Evolutionary conservation across 2,329 filamentous ascomycete species (phyloP), one percentile per base, ranked within the genome.

Genomic region (Cyclaneusma minus): DNA sequence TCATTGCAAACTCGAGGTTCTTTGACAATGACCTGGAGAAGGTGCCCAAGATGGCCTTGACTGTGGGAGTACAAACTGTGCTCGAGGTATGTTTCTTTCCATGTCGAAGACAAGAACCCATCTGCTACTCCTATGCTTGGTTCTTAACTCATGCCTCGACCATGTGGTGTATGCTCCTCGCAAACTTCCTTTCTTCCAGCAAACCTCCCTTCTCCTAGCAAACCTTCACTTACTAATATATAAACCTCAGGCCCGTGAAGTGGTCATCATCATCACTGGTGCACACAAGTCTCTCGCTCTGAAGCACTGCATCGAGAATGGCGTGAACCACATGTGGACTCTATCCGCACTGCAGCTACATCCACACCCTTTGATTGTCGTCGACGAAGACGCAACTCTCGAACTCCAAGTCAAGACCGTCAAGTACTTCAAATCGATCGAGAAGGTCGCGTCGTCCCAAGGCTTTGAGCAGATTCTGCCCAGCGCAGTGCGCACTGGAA

Each of bases 241-340:
- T 23, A 13, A 12, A 7, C n/a, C 14, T 10, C n/a, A 10, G 47
- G 74, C 81, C 3, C 60, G 75, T 28, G 82, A 89, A 51, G 78
- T 91, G 7, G 71, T 89, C 15, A 73, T 84, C 39, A 81, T 91
- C 40, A 82, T 84, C 35, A 68, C 80, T 1, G 82, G 82, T 13
- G 71, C 78, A 22, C 78, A 82, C 58, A 91, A 91, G 52, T 70
- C 81, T 1, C 57, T 79, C 17, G 82, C 82, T 15, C 55, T 91
- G 35, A 77, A 85, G 49, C 76, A 71, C 41, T 84, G 78, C 39
- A 68, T 91, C 35, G 82, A 91, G 50, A 74, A 76, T 30, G 77
- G 76, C 16, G 68, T 91, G 34, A 87, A 84, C 49, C 82, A 89
- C 54, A 87, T 87, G 78, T 91, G 82, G 81, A 87, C 82, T 1